Evolutionary conservation across 2,329 filamentous ascomycete genomes (phyloP).

Genomic region (Amylocarpus encephaloides): DNA sequence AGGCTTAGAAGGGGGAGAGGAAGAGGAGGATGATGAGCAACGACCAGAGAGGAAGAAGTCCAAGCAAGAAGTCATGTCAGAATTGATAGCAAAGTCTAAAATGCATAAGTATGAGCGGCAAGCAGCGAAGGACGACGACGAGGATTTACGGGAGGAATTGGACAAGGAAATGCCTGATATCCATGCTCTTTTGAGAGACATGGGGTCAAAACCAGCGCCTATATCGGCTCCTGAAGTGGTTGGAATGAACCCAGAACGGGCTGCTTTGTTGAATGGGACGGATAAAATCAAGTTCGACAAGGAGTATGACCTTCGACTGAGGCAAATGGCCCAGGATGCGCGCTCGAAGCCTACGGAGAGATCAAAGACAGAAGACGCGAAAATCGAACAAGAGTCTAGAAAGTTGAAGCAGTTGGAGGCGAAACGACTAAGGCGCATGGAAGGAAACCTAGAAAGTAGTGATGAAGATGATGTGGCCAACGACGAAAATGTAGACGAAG

Average conservation of each 20-base stretch:
- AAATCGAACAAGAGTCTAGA: slow-evolving; percentile 67
- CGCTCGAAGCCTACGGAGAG: slow-evolving; percentile 79
- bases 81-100: slow-evolving; percentile 96
- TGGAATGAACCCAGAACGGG: slow-evolving; percentile 57
- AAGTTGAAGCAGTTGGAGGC: slow-evolving; percentile 76
- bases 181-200: slow-evolving; percentile 59
- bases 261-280: slow-evolving; percentile 51
- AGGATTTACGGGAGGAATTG: slow-evolving; percentile 75
- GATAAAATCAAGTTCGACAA: slow-evolving; percentile 68
- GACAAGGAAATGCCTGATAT: slow-evolving; percentile 78
- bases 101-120: slow-evolving; percentile 92
- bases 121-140: slow-evolving; percentile 85
- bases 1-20: slow-evolving; percentile 43
- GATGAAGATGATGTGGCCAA: slow-evolving; percentile 54
- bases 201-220: slow-evolving; percentile 43
- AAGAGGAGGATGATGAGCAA: slow-evolving; percentile 45
- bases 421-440: slow-evolving; percentile 79
- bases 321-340: slow-evolving; percentile 76
- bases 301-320: slow-evolving; percentile 80
- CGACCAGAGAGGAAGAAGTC: slow-evolving; percentile 82
- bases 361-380: slow-evolving; percentile 88
- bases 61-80: slow-evolving; percentile 96
- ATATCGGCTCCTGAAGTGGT: slow-evolving; percentile 33
- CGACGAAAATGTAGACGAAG: slow-evolving; percentile 34
- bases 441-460: slow-evolving; percentile 65